phyloP scores from a whole-genome alignment of 2,329 filamentous ascomycete genomes.

The Westerdykella aurantiaca region DNA sequence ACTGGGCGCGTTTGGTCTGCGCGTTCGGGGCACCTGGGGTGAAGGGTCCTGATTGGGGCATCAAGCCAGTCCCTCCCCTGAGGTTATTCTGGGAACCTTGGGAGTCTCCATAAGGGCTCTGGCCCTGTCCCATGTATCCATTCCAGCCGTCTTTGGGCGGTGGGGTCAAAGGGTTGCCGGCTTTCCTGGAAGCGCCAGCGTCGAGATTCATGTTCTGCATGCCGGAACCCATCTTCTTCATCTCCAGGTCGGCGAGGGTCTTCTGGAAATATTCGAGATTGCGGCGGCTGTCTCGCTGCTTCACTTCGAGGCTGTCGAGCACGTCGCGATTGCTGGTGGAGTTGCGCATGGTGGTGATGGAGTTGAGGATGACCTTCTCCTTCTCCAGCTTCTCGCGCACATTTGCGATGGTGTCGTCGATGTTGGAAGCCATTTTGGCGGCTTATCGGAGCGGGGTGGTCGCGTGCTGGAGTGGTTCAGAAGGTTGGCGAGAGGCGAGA shows the following conservation, averaged over 20 bases:
- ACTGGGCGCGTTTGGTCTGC: constrained; percentile 71
- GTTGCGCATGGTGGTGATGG: constrained; percentile 89
- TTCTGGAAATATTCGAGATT: constrained; percentile 97
- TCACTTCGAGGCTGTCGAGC: constrained; percentile 81
- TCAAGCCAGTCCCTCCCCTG: constrained; percentile 63
- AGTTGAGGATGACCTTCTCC: constrained; percentile 91
- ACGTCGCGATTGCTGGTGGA: constrained; percentile 92
- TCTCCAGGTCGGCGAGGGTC: constrained; percentile 79
- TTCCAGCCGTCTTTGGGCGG: constrained; percentile 66
- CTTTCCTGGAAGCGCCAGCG: constrained; percentile 36
- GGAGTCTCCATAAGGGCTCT: constrained; percentile 58
- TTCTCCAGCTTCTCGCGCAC: constrained; percentile 97
- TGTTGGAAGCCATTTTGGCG: constrained; percentile 48
- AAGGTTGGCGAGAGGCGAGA: not conserved
- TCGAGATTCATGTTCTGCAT: constrained; percentile 62
- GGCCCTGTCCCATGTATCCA: constrained; percentile 49
- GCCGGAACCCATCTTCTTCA: constrained; percentile 66
- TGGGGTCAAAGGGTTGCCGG: constrained; percentile 44
- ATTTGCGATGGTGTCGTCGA: constrained; percentile 63
- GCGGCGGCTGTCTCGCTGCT: constrained; percentile 86
- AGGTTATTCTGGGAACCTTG: constrained; percentile 54
- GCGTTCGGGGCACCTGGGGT: constrained; percentile 68
- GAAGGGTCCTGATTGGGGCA: constrained; percentile 48
- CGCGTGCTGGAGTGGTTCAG: not conserved
- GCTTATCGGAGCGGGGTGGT: not conserved